Conservation (phyloP, 345 rosid species). For the Eucalyptus camaldulensis region DNA sequence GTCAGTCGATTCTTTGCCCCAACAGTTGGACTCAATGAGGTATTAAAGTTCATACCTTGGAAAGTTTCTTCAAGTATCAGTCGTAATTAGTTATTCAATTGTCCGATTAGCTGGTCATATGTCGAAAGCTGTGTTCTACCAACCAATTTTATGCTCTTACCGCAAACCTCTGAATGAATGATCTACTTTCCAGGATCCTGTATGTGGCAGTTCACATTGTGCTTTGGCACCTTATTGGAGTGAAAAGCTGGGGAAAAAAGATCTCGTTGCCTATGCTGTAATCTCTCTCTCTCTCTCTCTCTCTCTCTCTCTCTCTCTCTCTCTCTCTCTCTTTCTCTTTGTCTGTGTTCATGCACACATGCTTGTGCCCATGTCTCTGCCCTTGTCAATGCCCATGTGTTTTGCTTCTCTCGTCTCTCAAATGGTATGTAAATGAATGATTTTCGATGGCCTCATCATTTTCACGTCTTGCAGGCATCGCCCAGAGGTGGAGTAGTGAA, state of each 20-base stretch:
- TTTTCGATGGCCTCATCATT: no score
- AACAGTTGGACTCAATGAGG: constrained; percentile 56
- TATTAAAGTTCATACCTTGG: neutral
- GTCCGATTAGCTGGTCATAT: neutral
- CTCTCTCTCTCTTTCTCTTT: neutral
- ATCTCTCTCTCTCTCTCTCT: neutral
- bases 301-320: neutral
- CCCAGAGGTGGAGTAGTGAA: no score
- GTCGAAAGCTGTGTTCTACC: neutral
- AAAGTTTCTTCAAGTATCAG: neutral
- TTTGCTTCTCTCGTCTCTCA: no score
- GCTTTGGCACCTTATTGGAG: constrained; percentile 66
- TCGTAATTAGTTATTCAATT: neutral
- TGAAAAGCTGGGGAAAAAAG: constrained; percentile 33
- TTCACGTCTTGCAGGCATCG: no score
- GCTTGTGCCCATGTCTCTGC: no score
- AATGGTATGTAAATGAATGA: no score
- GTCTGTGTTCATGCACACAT: no score
- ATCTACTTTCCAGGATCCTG: constrained; percentile 49
- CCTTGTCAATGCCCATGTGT: no score
- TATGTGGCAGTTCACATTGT: constrained; percentile 78
- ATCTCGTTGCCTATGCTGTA: constrained; percentile 54
- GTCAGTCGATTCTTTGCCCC: constrained; percentile 66
- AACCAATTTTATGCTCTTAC: neutral
- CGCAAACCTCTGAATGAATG: neutral